Percentiles rank a stretch among this genome's conserved stretches.
phyloP scores from a whole-genome alignment of 352 stramenopile species.

The Blastocystis sp. region DNA sequence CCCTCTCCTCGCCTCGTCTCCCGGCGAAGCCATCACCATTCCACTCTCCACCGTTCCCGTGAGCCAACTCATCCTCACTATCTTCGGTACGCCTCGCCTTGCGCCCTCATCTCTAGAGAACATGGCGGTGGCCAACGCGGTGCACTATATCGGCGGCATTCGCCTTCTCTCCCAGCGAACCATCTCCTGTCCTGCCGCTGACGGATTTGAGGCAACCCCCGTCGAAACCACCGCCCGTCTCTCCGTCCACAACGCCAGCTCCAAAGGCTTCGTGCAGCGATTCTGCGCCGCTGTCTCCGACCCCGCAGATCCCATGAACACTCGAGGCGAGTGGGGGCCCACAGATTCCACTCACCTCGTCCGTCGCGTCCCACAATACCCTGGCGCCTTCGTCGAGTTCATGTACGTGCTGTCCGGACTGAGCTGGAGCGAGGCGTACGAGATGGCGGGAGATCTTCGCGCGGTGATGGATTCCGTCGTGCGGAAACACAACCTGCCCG shows the following conservation, averaged over 20 bases:
- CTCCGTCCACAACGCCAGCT: neutral
- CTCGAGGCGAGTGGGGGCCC: neutral
- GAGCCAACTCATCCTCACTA: neutral
- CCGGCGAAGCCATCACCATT: neutral
- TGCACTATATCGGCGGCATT: neutral
- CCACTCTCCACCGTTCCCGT: neutral
- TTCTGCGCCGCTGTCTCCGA: neutral
- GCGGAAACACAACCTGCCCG: neutral
- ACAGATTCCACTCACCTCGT: neutral
- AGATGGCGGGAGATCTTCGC: neutral
- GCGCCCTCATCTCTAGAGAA: neutral
- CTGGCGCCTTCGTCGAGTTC: neutral
- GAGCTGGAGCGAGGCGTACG: neutral
- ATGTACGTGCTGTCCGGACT: neutral
- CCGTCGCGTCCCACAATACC: neutral
- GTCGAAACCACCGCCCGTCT: neutral
- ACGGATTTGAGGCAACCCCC: neutral
- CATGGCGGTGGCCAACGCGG: neutral
- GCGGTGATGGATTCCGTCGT: neutral
- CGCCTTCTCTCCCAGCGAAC: neutral
- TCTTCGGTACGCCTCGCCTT: neutral
- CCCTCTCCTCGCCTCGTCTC: neutral
- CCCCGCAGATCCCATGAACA: neutral
- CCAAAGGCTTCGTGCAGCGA: neutral
- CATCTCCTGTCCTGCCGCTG: neutral